phyloP scores from a whole-genome alignment of 352 stramenopile species.

The Globisporangium spinosum region DNA sequence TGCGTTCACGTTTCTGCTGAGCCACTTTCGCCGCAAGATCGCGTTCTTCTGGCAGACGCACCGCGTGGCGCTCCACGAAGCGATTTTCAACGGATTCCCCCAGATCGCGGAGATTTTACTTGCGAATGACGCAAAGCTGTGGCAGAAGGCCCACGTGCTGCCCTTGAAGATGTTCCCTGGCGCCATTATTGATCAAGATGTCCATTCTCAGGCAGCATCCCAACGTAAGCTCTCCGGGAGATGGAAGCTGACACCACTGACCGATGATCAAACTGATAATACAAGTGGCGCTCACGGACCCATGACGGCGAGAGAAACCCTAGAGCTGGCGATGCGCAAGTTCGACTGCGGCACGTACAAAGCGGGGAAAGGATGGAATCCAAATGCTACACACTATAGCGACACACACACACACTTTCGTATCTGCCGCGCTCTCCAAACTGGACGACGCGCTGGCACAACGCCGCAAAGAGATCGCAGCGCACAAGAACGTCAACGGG shows the following conservation, averaged over 20 bases:
- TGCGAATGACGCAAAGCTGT: constrained; percentile 42
- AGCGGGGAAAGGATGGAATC: constrained; percentile 32
- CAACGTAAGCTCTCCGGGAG: constrained; percentile 25
- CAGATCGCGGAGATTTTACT: constrained; percentile 53
- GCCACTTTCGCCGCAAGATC: constrained; percentile 45
- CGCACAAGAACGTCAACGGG: constrained; percentile 40
- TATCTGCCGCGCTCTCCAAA: constrained; percentile 26
- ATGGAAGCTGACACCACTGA: constrained; percentile 51
- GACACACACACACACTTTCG: constrained; percentile 34
- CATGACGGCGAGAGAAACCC: constrained; percentile 43
- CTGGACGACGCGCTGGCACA: constrained; percentile 17
- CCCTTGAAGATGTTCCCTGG: constrained; percentile 45
- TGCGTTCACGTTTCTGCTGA: constrained; percentile 55
- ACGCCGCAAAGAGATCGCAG: constrained; percentile 31
- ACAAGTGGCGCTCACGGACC: constrained; percentile 13
- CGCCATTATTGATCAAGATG: constrained; percentile 4
- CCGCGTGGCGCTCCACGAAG: constrained; percentile 71
- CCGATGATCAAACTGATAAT: background rate
- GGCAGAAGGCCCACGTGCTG: constrained; percentile 61
- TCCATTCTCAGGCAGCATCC: constrained; percentile 8
- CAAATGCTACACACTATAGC: constrained; percentile 31
- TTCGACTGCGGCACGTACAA: constrained; percentile 44
- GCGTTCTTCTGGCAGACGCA: constrained; percentile 50
- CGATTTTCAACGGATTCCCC: constrained; percentile 59
- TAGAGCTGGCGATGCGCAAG: constrained; percentile 38